A percentile compares a stretch with the other conserved stretches of the same genome.
phyloP scores from a whole-genome alignment of 768 basidiomycete genomes.

The Boletus reticulatus region DNA sequence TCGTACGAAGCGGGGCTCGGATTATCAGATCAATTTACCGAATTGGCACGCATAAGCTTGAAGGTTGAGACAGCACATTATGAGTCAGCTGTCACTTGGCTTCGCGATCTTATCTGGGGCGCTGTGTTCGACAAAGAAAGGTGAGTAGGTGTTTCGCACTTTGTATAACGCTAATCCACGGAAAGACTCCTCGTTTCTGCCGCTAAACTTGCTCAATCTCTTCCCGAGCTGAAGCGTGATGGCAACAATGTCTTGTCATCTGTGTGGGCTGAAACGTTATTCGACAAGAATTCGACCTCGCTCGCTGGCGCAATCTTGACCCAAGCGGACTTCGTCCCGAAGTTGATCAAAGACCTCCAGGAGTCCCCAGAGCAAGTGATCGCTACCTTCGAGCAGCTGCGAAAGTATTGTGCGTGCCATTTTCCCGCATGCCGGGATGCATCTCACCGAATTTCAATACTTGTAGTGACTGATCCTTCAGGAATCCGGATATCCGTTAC shows the following conservation, averaged over 20 bases:
- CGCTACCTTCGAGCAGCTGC: conserved; percentile 70
- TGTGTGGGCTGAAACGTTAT: conserved; percentile 63
- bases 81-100: conserved; percentile 80
- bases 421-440: not conserved
- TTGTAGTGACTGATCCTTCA: conserved; percentile 74
- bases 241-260: conserved; percentile 78
- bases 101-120: conserved; percentile 76
- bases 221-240: conserved; percentile 90
- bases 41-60: conserved; percentile 71
- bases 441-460: not conserved
- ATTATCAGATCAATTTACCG: conserved; percentile 61
- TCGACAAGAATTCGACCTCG: conserved; percentile 66
- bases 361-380: conserved; percentile 71
- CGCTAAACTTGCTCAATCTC: conserved; percentile 85
- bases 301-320: conserved; percentile 65
- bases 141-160: conserved; percentile 35
- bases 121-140: conserved; percentile 77
- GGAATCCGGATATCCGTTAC: conserved; percentile 86
- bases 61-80: conserved; percentile 84
- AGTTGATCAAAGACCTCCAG: conserved; percentile 67
- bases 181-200: conserved; percentile 75
- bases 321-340: conserved; percentile 78
- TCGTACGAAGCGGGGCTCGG: conserved; percentile 77
- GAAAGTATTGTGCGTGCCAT: conserved; percentile 54
- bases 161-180: conserved; percentile 1